phyloP scores from a whole-genome alignment of 2,329 filamentous ascomycete genomes.

The Myriangium duriaei region DNA sequence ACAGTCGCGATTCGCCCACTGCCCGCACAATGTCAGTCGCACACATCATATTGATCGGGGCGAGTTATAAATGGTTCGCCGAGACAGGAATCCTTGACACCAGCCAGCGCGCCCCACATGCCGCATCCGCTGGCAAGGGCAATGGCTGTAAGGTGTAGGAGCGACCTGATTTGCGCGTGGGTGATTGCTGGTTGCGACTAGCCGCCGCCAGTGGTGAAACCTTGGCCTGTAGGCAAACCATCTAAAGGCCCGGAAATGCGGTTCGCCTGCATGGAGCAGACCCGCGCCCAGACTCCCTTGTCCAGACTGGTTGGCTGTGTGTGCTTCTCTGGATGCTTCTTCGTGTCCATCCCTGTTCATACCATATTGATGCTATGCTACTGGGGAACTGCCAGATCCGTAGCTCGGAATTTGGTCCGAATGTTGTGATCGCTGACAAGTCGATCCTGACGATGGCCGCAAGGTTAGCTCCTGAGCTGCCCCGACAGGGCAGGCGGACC shows the following conservation, averaged over 20 bases:
- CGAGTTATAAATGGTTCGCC: conserved; percentile 2
- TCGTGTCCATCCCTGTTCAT: neutral
- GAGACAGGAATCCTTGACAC: conserved; percentile 4
- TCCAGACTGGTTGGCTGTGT: neutral
- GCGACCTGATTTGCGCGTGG: conserved; percentile 7
- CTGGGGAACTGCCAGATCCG: neutral
- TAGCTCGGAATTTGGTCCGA: too few species aligned
- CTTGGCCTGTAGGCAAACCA: conserved; percentile 7
- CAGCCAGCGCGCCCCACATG: neutral
- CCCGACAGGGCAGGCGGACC: too few species aligned
- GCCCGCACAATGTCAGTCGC: too few species aligned
- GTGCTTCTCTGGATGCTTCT: neutral
- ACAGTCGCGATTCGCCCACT: too few species aligned
- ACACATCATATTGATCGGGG: too few species aligned
- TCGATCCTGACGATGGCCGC: too few species aligned
- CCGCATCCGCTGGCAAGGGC: neutral
- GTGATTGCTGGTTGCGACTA: conserved; percentile 7
- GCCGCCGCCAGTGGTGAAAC: conserved; percentile 10
- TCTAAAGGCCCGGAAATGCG: conserved; percentile 8
- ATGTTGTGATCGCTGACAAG: too few species aligned
- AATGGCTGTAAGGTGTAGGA: neutral
- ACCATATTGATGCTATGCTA: neutral
- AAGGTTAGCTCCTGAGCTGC: too few species aligned
- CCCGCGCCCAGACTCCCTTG: neutral
- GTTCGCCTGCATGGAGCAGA: conserved; percentile 1